phyloP scores from a whole-genome alignment of 1,139 yeast genomes.

The Saccharomyces pastorianus region DNA sequence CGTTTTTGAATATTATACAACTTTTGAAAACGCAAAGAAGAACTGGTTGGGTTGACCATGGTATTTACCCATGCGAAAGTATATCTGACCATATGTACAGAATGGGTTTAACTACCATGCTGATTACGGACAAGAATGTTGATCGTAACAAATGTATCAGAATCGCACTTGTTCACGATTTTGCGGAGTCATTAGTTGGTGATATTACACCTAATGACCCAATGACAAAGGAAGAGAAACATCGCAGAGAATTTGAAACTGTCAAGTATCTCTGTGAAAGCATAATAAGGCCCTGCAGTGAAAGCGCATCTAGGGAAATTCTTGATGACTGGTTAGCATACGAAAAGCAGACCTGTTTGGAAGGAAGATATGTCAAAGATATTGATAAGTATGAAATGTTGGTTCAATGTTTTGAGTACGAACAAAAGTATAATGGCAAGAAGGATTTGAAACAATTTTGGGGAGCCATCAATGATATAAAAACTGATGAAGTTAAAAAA shows the following conservation, averaged over 20 bases:
- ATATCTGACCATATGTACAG: constrained; percentile 96
- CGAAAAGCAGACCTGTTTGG: constrained; percentile 72
- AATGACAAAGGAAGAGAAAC: constrained; percentile 63
- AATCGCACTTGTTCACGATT: constrained; percentile 85
- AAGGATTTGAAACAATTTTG: constrained; percentile 66
- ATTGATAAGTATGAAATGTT: constrained; percentile 91
- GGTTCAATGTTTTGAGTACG: constrained; percentile 87
- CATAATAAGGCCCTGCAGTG: constrained; percentile 57
- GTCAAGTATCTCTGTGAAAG: constrained; percentile 55
- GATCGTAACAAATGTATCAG: constrained; percentile 60
- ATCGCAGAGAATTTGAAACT: constrained; percentile 70
- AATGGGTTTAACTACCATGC: constrained; percentile 78
- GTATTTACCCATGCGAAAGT: constrained; percentile 55
- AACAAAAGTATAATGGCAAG: constrained; percentile 49
- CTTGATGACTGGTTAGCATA: constrained; percentile 81
- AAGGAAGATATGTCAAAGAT: constrained; percentile 89
- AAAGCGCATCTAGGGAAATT: constrained; percentile 56
- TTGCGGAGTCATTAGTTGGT: constrained; percentile 90
- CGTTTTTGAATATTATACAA: constrained; percentile 70
- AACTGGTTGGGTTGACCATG: constrained; percentile 91
- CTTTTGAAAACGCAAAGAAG: constrained; percentile 74
- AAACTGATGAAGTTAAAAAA: constrained; percentile 61
- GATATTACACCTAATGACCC: constrained; percentile 86
- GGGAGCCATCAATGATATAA: constrained; percentile 53
- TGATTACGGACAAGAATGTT: constrained; percentile 46